These are phyloP conservation scores for Saksenaea vasiformis DNA, from an alignment of 371 early-diverging fungal species.

Conservation along the genomic window DNA sequence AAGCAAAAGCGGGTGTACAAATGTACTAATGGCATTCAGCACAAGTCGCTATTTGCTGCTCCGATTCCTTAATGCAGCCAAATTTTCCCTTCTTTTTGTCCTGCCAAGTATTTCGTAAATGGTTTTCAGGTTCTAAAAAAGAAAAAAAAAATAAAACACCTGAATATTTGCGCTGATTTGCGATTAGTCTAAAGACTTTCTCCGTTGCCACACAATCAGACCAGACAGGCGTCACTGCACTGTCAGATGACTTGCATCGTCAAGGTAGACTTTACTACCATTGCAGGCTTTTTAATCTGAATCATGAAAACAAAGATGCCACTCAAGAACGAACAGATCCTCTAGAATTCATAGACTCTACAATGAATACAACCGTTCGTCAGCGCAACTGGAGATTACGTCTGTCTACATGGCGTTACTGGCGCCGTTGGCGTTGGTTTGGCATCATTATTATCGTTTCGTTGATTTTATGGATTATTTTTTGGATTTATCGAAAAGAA, in stretches of 20 bases:
- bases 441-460: constrained; percentile 8
- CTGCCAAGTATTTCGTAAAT: neutral
- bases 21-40: too few relatives aligned
- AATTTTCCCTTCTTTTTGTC: neutral
- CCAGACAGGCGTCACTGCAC: constrained; percentile 10
- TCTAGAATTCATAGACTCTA: neutral
- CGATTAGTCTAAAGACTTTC: neutral
- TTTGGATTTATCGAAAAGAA: constrained; percentile 31
- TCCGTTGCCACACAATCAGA: neutral
- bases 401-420: neutral
- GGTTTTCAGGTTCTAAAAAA: neutral
- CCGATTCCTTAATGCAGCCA: neutral
- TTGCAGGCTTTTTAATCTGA: too few relatives aligned
- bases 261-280: too few relatives aligned
- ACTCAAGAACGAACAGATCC: neutral
- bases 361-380: neutral
- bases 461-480: constrained; percentile 22
- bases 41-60: neutral
- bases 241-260: constrained; percentile 9
- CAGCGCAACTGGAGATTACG: neutral
- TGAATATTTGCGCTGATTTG: neutral
- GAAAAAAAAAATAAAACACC: constrained; percentile 2
- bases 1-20: too few relatives aligned
- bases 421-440: constrained; percentile 17
- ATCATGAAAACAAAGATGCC: neutral